These are phyloP conservation scores for Massariosphaeria phaeospora DNA, from an alignment of 495 filamentous ascomycete species.

Conservation along the genomic window DNA sequence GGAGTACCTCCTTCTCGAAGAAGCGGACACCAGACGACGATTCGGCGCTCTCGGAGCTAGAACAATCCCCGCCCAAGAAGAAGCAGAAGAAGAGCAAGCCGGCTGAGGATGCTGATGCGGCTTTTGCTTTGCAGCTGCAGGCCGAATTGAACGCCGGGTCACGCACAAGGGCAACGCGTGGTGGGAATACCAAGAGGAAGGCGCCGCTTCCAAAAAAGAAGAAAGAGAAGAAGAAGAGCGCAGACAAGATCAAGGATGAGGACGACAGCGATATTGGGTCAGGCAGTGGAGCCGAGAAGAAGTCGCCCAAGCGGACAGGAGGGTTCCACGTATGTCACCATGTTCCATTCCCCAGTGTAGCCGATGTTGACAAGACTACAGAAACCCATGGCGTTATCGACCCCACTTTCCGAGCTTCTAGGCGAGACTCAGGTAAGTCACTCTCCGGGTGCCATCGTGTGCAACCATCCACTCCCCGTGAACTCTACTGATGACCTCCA, in stretches of 20 bases:
- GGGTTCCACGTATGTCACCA: conserved; percentile 61
- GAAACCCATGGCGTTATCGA: conserved; percentile 65
- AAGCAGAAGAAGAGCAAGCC: conserved; percentile 48
- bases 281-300: conserved; percentile 57
- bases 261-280: conserved; percentile 73
- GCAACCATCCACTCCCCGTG: background rate
- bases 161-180: conserved; percentile 63
- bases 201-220: conserved; percentile 57
- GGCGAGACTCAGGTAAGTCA: conserved; percentile 47
- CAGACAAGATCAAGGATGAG: conserved; percentile 67
- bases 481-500: conserved; percentile 34
- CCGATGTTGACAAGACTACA: conserved; percentile 34
- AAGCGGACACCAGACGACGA: conserved; percentile 44
- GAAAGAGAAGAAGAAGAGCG: conserved; percentile 65
- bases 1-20: conserved; percentile 21
- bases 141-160: conserved; percentile 75
- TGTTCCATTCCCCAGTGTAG: conserved; percentile 1
- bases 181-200: conserved; percentile 50
- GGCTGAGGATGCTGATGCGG: conserved; percentile 67
- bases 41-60: conserved; percentile 43
- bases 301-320: conserved; percentile 59
- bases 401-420: conserved; percentile 58
- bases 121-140: conserved; percentile 80
- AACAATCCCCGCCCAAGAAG: conserved; percentile 51
- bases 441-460: background rate